Percentiles rank a stretch among this genome's conserved stretches.
Evolutionary conservation across 139 green algal genomes (phyloP).

Genomic region (Micractinium sp.): DNA sequence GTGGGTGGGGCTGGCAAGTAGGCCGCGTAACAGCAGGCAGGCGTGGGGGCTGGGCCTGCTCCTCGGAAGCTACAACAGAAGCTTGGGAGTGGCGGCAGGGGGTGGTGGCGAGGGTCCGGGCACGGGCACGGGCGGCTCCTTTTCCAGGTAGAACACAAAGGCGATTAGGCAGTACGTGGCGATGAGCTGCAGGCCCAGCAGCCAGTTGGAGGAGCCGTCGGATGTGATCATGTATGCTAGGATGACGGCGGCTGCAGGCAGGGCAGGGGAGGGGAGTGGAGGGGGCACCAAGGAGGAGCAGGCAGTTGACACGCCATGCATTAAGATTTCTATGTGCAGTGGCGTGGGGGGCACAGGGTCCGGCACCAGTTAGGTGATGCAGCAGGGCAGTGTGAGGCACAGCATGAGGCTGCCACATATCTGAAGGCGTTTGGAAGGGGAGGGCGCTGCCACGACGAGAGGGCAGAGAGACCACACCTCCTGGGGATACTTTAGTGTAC

Average conservation of each 20-base stretch:
- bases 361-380: too few species aligned
- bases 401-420: not conserved
- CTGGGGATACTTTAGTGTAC: too few species aligned
- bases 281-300: too few species aligned
- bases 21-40: too few species aligned
- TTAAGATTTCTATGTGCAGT: too few species aligned
- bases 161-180: slow-evolving; percentile 65
- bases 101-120: not conserved
- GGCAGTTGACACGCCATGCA: not conserved
- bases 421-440: too few species aligned
- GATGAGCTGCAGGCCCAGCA: slow-evolving; percentile 70
- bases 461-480: too few species aligned
- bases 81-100: not conserved
- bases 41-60: too few species aligned
- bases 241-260: slow-evolving; percentile 65
- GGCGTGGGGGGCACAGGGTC: too few species aligned
- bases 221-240: slow-evolving; percentile 81
- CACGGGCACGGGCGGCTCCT: not conserved
- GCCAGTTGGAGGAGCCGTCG: slow-evolving; percentile 78
- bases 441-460: too few species aligned
- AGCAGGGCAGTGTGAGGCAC: not conserved
- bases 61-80: too few species aligned
- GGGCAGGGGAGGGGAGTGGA: not conserved
- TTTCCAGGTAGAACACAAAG: slow-evolving; percentile 29
- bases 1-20: too few species aligned